Evolutionary conservation across 83 land plant species (phyloP).

Genomic region (Diphasiastrum complanatum): DNA sequence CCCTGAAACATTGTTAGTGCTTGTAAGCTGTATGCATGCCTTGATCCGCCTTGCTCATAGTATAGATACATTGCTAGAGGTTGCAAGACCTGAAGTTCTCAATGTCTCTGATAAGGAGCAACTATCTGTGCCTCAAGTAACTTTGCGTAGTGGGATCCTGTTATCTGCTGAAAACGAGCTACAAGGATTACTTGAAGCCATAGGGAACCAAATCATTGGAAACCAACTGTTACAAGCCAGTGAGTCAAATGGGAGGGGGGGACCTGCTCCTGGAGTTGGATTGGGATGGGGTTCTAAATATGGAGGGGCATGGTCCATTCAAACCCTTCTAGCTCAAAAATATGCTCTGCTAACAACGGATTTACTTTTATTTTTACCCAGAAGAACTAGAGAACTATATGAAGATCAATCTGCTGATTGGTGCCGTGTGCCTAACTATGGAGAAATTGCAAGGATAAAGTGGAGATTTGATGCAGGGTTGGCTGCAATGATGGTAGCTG

Average conservation of each 20-base stretch:
- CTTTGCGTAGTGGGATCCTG: slow-evolving; percentile 46
- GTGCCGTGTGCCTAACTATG: not conserved
- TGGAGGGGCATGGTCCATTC: slow-evolving; percentile 84
- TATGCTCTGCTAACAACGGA: slow-evolving; percentile 44
- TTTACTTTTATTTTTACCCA: slow-evolving; percentile 35
- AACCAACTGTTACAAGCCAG: slow-evolving; percentile 34
- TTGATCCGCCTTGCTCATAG: slow-evolving; percentile 36
- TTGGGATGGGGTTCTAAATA: slow-evolving; percentile 81
- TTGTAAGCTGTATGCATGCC: slow-evolving; percentile 58
- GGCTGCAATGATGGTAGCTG: no score
- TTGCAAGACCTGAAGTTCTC: slow-evolving; percentile 19
- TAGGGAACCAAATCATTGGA: slow-evolving; percentile 30
- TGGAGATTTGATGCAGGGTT: no score
- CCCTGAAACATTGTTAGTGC: slow-evolving; percentile 41
- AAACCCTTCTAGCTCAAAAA: slow-evolving; percentile 46
- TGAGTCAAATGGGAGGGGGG: slow-evolving; percentile 71
- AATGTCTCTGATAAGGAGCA: not conserved
- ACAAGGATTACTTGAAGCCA: slow-evolving; percentile 23
- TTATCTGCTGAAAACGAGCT: slow-evolving; percentile 33
- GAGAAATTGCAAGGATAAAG: no score
- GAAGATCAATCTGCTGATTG: slow-evolving; percentile 2
- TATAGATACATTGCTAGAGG: slow-evolving; percentile 39
- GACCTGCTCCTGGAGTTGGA: slow-evolving; percentile 94
- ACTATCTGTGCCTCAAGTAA: slow-evolving; percentile 25
- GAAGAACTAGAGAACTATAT: not conserved